A percentile compares a stretch with the other conserved stretches of the same genome.
phyloP scores from a whole-genome alignment of 345 rosid species.

The Capsella bursapastoris region DNA sequence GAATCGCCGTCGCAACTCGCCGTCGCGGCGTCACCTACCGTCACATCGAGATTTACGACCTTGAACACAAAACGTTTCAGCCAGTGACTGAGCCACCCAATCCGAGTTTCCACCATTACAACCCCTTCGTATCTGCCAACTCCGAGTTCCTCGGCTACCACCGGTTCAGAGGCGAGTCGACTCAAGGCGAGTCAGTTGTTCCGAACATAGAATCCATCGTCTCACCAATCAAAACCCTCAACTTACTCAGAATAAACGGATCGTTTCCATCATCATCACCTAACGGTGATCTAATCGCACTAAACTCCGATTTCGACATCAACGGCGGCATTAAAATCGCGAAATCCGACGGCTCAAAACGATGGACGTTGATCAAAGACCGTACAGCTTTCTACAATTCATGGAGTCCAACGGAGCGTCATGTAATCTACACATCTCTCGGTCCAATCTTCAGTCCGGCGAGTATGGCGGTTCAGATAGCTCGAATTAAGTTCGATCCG shows the following conservation, averaged over 20 bases:
- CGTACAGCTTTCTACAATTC: constrained; percentile 79
- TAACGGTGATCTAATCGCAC: constrained; percentile 59
- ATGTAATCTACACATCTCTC: constrained; percentile 70
- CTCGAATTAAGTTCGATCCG: constrained; percentile 61
- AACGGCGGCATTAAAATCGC: constrained; percentile 58
- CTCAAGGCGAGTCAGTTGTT: constrained; percentile 53
- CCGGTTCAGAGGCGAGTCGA: constrained; percentile 74
- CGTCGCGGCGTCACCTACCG: constrained; percentile 53
- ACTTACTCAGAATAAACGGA: constrained; percentile 70
- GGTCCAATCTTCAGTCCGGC: constrained; percentile 77
- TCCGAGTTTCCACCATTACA: constrained; percentile 76
- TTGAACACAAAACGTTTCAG: constrained; percentile 48
- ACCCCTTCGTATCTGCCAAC: constrained; percentile 69
- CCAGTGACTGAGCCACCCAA: constrained; percentile 61
- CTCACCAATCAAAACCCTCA: constrained; percentile 61
- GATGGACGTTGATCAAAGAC: constrained; percentile 68
- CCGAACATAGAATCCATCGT: constrained; percentile 70
- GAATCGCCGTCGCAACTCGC: constrained; percentile 76
- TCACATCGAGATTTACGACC: constrained; percentile 76
- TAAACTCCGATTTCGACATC: constrained; percentile 51
- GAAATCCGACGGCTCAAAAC: constrained; percentile 75
- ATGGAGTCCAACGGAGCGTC: constrained; percentile 79
- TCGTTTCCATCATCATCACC: constrained; percentile 74
- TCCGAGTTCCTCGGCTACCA: constrained; percentile 71
- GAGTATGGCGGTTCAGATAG: constrained; percentile 70